Base-by-base conservation (phyloP, 2,329 filamentous ascomycete species). In the Botrytis squamosa region DNA sequence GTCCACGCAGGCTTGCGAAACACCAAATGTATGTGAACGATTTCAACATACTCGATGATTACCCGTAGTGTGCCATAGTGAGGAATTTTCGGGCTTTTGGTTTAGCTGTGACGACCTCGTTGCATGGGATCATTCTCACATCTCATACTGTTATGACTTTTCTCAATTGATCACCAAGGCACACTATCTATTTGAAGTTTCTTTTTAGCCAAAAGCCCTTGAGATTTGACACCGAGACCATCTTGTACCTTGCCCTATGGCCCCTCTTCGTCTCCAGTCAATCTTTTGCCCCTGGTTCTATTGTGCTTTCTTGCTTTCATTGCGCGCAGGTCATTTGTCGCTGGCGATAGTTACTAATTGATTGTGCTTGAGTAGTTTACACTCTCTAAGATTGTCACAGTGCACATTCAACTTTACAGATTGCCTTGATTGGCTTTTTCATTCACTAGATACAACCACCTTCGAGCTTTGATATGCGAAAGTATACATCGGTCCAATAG, bases 11-110 rank as follows among this genome's bases (percentile, higher is more conserved):
- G 77, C 75, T 65, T 74, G 72, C 76, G 80, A 81, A 81, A 81
- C 80, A 78, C 73, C 74, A 78, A 77, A 75, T 80, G 80, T 81
- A 80, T 70, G 78, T 77, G 74, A 69, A 74, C 74, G 70, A 74
- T 75, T 77, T 78, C 74, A 70, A 40, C 44, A 75, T 40, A 52
- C 46, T 33, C 25, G 66, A 74, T 22, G 49, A 36, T 33, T 42
- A 42, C 44, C 25, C 66, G 60, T 57, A 33, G n/a, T n/a, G 33
- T 62, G 38, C 40, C 36, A 40, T 33, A 20, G 52, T 65, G 40
- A 57, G 63, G 67, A 65, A 6, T 66, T 63, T 62, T 63, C 4
- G 64, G 52, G n/a, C 46, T 52, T n/a, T 18, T 25, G n/a, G 18
- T 49, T 62, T 42, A 33, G 42, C 49, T 49, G 29, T 52, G 67